phyloP scores from a whole-genome alignment of 495 filamentous ascomycete species.

The Trichoderma asperelloides region DNA sequence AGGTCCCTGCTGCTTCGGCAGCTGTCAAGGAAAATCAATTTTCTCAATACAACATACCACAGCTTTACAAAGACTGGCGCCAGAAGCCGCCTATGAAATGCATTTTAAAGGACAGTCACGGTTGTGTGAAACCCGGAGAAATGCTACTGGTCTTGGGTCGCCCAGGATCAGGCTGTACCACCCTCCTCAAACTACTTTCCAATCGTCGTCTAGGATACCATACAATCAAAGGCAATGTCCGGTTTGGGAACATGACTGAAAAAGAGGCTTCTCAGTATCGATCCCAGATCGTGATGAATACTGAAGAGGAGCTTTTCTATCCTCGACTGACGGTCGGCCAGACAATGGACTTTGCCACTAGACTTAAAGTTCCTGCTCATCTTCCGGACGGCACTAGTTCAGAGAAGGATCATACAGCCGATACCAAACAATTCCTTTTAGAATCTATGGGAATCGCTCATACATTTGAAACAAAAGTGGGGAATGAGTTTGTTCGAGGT shows the following conservation, averaged over 20 bases:
- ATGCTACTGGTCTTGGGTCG: constrained; percentile 61
- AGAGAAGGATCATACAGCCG: background rate
- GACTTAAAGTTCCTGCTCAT: background rate
- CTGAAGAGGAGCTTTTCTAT: constrained; percentile 70
- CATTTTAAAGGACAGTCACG: constrained; percentile 41
- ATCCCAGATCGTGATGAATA: constrained; percentile 49
- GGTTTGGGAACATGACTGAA: constrained; percentile 52
- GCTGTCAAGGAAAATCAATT: background rate
- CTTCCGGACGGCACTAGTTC: background rate
- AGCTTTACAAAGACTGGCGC: background rate
- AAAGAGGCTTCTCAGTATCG: constrained; percentile 28
- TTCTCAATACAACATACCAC: background rate
- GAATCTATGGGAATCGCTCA: constrained; percentile 64
- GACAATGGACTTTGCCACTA: constrained; percentile 38
- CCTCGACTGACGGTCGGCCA: constrained; percentile 60
- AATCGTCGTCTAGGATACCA: constrained; percentile 48
- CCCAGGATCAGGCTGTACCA: constrained; percentile 64
- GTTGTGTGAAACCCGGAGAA: constrained; percentile 37
- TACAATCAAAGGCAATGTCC: constrained; percentile 51
- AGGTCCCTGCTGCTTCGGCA: background rate
- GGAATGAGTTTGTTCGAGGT: constrained; percentile 65
- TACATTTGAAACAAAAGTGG: constrained; percentile 67
- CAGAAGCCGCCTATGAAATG: background rate
- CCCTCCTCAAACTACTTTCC: constrained; percentile 59
- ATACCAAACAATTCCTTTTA: constrained; percentile 17